Evolutionary conservation across 805 yeast species (phyloP).

Genomic region (Pichia paraexigua): DNA sequence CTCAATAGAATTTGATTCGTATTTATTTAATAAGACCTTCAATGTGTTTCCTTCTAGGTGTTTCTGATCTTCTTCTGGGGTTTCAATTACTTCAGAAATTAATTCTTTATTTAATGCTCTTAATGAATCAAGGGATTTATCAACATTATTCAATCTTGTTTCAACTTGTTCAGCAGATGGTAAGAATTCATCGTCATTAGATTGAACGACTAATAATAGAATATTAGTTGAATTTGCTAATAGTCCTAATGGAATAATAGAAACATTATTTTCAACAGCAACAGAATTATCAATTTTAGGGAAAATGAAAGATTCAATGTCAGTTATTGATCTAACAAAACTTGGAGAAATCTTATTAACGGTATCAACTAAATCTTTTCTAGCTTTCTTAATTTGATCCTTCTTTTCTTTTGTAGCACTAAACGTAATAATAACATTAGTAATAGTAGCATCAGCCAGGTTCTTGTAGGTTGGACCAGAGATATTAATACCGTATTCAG

Average conservation of each 20-base stretch:
- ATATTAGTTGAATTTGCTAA: conserved; percentile 36
- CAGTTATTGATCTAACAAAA: conserved; percentile 48
- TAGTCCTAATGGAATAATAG: conserved; percentile 51
- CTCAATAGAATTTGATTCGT: conserved; percentile 27
- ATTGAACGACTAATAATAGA: conserved; percentile 48
- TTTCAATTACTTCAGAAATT: conserved; percentile 39
- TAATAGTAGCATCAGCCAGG: conserved; percentile 33
- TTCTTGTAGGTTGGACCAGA: conserved; percentile 38
- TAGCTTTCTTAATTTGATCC: conserved; percentile 49
- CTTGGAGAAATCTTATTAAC: conserved; percentile 72
- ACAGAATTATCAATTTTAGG: conserved; percentile 37
- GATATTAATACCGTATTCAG: conserved; percentile 35
- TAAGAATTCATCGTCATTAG: conserved; percentile 59
- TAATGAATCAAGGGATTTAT: conserved; percentile 45
- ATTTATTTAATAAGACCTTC: conserved; percentile 26
- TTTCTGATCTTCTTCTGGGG: conserved; percentile 50
- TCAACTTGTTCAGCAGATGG: conserved; percentile 57
- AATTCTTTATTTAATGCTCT: conserved; percentile 52
- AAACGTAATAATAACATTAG: conserved; percentile 54
- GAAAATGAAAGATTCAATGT: conserved; percentile 58
- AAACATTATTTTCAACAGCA: conserved; percentile 40
- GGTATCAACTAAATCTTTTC: conserved; percentile 59
- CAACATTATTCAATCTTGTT: conserved; percentile 46
- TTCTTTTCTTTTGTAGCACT: conserved; percentile 40
- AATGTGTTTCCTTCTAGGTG: conserved; percentile 55